Percentiles rank a stretch among this genome's conserved stretches.
These are phyloP conservation scores for Penicillium griseofulvum DNA, from an alignment of 2,329 filamentous ascomycete genomes.

Conservation along the genomic window DNA sequence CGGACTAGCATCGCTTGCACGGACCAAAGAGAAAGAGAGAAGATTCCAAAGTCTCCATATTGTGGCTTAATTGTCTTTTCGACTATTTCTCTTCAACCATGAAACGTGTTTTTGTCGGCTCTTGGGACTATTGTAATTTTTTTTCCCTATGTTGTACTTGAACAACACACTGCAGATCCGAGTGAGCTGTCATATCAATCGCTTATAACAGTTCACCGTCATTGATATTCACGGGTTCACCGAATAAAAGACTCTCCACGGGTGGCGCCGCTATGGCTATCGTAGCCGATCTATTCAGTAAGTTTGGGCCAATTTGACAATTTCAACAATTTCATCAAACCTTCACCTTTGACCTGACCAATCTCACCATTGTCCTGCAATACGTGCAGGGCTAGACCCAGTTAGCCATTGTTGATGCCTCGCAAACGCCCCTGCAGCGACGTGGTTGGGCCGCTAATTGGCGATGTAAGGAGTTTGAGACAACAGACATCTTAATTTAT, in stretches of 20 bases:
- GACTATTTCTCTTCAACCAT: slow-evolving; percentile 4
- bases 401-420: slow-evolving; percentile 13
- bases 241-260: background rate
- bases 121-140: background rate
- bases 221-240: background rate
- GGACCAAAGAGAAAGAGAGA: slow-evolving; percentile 11
- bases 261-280: slow-evolving; percentile 4
- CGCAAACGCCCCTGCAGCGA: slow-evolving; percentile 7
- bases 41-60: background rate
- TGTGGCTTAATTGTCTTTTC: slow-evolving; percentile 5
- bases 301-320: background rate
- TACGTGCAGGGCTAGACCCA: background rate
- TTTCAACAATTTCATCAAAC: background rate
- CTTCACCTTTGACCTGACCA: background rate
- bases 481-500: slow-evolving; percentile 12
- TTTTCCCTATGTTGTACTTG: background rate
- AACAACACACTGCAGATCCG: background rate
- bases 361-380: background rate
- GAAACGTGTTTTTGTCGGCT: background rate
- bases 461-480: slow-evolving; percentile 20
- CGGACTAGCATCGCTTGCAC: slow-evolving; percentile 6
- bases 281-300: slow-evolving; percentile 3
- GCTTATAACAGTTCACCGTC: background rate
- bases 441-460: slow-evolving; percentile 18
- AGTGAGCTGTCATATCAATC: background rate